phyloP scores from a whole-genome alignment of 192 early-diverging fungal species.

The Coemansia sp. region DNA sequence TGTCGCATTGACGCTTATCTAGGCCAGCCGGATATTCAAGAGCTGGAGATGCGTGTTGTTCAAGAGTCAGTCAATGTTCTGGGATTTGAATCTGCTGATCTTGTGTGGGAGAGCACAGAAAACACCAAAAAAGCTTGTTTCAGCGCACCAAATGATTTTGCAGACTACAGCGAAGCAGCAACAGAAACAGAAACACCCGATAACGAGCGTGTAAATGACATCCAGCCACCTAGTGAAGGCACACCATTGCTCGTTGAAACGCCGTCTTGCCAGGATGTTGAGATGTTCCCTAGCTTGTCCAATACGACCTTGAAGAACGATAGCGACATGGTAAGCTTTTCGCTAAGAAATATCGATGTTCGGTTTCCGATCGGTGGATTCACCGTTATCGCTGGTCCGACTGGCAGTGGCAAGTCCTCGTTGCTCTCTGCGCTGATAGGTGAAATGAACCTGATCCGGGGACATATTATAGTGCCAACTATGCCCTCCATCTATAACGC shows the following conservation, averaged over 20 bases:
- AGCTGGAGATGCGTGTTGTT: slow-evolving; percentile 33
- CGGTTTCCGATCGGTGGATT: slow-evolving; percentile 68
- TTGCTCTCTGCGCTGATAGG: slow-evolving; percentile 78
- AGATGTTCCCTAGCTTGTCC: too few species aligned
- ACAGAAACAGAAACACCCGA: too few species aligned
- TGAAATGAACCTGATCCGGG: slow-evolving; percentile 61
- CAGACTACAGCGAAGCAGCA: too few species aligned
- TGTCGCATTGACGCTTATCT: slow-evolving; percentile 73
- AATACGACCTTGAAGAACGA: not conserved
- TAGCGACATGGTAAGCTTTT: slow-evolving; percentile 33
- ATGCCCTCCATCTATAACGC: not conserved
- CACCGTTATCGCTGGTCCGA: slow-evolving; percentile 78
- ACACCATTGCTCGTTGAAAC: not conserved
- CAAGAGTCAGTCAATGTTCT: not conserved
- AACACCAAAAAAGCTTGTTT: too few species aligned
- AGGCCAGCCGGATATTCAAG: slow-evolving; percentile 65
- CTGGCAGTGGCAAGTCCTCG: slow-evolving; percentile 85
- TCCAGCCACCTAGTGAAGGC: not conserved
- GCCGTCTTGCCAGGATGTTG: not conserved
- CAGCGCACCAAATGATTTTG: too few species aligned
- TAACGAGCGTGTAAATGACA: too few species aligned
- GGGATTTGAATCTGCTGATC: slow-evolving; percentile 34
- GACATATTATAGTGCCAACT: slow-evolving; percentile 24
- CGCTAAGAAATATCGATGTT: slow-evolving; percentile 65
- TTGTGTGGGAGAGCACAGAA: slow-evolving; percentile 27